Evolutionary conservation across 2,329 filamentous ascomycete genomes (phyloP).

Genomic region (Stagonosporopsis rhizophila): DNA sequence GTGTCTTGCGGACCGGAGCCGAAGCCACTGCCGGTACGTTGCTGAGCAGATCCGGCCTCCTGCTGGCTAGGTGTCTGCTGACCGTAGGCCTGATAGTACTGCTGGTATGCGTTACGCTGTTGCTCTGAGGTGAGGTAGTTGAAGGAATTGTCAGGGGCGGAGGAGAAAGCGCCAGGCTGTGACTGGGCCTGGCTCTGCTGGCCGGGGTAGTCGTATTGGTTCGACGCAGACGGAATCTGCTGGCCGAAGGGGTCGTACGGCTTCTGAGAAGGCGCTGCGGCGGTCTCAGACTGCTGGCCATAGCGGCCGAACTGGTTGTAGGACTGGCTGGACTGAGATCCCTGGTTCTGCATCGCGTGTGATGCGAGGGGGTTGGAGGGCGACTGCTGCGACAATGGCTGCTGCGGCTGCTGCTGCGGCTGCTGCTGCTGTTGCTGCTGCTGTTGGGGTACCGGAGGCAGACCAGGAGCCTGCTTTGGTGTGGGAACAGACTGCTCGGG

Average conservation of each 20-base stretch:
- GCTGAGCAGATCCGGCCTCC: slow-evolving; percentile 74
- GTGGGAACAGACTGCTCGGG: slow-evolving; percentile 54
- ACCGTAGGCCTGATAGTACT: slow-evolving; percentile 66
- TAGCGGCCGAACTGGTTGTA: slow-evolving; percentile 75
- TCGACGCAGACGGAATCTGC: slow-evolving; percentile 63
- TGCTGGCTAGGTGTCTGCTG: slow-evolving; percentile 66
- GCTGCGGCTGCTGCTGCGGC: slow-evolving; percentile 49
- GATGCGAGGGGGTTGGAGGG: slow-evolving; percentile 57
- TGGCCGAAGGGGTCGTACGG: slow-evolving; percentile 87
- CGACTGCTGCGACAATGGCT: slow-evolving; percentile 53
- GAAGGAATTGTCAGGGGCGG: slow-evolving; percentile 79
- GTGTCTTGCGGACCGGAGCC: slow-evolving; percentile 66
- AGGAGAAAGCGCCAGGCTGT: slow-evolving; percentile 72
- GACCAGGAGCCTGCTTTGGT: slow-evolving; percentile 66
- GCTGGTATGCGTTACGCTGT: slow-evolving; percentile 75
- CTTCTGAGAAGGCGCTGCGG: slow-evolving; percentile 72
- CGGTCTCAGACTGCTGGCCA: slow-evolving; percentile 67
- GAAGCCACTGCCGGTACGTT: slow-evolving; percentile 81
- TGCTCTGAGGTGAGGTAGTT: slow-evolving; percentile 81
- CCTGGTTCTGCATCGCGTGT: slow-evolving; percentile 63
- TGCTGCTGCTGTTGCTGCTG: slow-evolving; percentile 45
- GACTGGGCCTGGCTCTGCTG: slow-evolving; percentile 64
- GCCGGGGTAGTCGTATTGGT: slow-evolving; percentile 57
- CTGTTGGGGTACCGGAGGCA: slow-evolving; percentile 65
- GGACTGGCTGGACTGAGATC: slow-evolving; percentile 51